These are phyloP conservation scores for Pythium grandisporangium DNA, from an alignment of 352 stramenopile genomes.

Conservation along the genomic window DNA sequence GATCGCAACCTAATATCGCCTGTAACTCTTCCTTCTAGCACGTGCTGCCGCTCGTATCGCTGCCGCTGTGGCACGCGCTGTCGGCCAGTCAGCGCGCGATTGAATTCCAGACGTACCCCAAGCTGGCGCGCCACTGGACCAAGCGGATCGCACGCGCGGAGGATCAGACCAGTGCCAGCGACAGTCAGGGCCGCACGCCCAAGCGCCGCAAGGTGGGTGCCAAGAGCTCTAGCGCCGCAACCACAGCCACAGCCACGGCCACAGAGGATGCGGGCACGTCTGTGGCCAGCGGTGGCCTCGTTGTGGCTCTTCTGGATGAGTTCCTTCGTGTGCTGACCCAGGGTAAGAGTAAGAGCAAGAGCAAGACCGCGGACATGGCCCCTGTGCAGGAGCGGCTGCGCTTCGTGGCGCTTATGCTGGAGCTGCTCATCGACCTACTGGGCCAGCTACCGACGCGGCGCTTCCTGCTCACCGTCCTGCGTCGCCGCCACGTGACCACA, in stretches of 20 bases:
- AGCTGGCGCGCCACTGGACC: conserved; percentile 58
- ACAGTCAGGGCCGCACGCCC: neutral
- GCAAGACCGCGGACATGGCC: neutral
- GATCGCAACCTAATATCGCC: too few relatives aligned
- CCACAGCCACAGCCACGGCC: neutral
- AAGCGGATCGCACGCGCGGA: conserved; percentile 15
- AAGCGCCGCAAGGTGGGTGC: conserved; percentile 34
- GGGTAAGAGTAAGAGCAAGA: conserved; percentile 10
- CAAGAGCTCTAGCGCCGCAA: neutral
- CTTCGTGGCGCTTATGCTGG: conserved; percentile 62
- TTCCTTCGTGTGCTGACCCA: conserved; percentile 30
- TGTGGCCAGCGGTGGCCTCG: conserved; percentile 22
- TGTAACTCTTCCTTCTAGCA: too few relatives aligned
- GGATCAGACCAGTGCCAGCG: conserved; percentile 4
- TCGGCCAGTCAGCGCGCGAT: conserved; percentile 45
- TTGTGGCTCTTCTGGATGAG: conserved; percentile 28
- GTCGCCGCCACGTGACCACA: conserved; percentile 47
- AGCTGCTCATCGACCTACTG: conserved; percentile 81
- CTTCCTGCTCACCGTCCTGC: conserved; percentile 64
- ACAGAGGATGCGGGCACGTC: too few relatives aligned
- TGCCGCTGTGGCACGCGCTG: conserved; percentile 49
- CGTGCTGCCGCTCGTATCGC: conserved; percentile 53
- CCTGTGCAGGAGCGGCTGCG: conserved; percentile 8
- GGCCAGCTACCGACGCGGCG: conserved; percentile 85
- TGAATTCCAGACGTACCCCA: conserved; percentile 54